Base-by-base conservation (phyloP, 164 flowering plant genomes). In the Aristolochia fimbriata region DNA sequence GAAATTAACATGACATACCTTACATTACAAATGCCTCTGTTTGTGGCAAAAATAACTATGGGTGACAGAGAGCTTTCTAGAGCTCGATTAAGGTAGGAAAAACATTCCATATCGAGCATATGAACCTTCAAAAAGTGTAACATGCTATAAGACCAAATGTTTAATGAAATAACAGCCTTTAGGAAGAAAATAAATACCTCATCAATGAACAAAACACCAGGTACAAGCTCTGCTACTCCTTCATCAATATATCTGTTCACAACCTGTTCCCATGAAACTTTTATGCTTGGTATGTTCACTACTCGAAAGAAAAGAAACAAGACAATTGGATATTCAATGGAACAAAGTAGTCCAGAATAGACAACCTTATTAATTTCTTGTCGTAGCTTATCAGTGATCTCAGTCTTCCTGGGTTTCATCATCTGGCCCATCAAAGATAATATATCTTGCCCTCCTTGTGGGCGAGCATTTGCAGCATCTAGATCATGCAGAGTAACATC, bases 211-310 rank as follows among this genome's bases (percentile, higher is more conserved):
- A 93, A 74, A 59, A 93, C 99, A 45, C 96, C 97, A 60, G 97
- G 99, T n/a, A 93, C 96, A 65, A 90, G 96, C 80, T 93, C 99
- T 47, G 99, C 97, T 37, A 82, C 79, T 56, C 98, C 97, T 64
- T 92, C 94, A 73, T 93, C 97, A 65, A 86, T 85, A 60, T 83
- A 87, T 6, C 87, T 80, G 62, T 90, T 87, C 46, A 92, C 98
- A 70, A 92, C 93, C 96, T 89, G 84, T 17, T 37, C 8, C 74
- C 86, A 11, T 1, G 25, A 41, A 37, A 57, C 27, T 22, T 22
- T 52, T 23, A 52, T 23, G 15, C 8, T 23, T 22, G 13, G 15
- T 0, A 22, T 22, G 23, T 3, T 51, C 45, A 22, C 51, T 31
- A 19, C 15, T 25, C 25, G 45, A 55, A 16, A 6, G 27, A 46